phyloP scores from a whole-genome alignment of 352 stramenopile species.

The Globisporangium viniferum region DNA sequence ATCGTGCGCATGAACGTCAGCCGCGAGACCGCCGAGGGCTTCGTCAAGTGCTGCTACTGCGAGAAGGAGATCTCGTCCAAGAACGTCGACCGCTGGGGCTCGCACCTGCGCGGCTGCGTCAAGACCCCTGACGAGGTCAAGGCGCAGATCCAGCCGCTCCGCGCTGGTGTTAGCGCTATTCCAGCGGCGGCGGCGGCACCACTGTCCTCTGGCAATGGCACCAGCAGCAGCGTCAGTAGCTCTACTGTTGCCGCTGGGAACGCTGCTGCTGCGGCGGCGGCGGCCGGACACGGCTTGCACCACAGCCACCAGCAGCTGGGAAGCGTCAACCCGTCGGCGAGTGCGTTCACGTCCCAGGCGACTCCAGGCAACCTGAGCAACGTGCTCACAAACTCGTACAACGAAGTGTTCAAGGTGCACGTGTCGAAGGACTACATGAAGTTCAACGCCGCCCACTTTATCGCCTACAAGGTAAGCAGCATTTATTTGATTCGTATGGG shows the following conservation, averaged over 20 bases:
- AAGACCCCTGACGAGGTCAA: conserved; percentile 81
- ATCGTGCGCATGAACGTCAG: conserved; percentile 76
- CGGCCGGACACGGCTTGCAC: conserved; percentile 1
- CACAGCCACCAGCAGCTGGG: neutral
- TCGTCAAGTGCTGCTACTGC: conserved; percentile 80
- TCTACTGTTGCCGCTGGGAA: neutral
- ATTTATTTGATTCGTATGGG: neutral
- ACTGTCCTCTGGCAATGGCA: neutral
- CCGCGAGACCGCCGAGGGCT: conserved; percentile 50
- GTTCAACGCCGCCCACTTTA: conserved; percentile 89
- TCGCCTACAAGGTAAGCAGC: conserved; percentile 77
- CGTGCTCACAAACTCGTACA: conserved; percentile 33
- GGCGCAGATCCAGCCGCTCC: conserved; percentile 67
- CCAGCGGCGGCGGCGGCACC: neutral
- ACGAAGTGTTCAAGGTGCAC: conserved; percentile 85
- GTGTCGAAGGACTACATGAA: conserved; percentile 92
- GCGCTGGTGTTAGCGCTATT: neutral
- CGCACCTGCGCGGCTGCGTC: conserved; percentile 68
- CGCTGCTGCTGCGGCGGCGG: neutral
- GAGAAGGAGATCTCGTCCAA: conserved; percentile 84
- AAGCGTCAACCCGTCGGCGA: neutral
- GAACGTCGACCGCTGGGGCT: conserved; percentile 83
- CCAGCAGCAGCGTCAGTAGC: neutral
- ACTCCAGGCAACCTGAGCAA: conserved; percentile 10
- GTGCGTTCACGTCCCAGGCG: conserved; percentile 14